Conservation (phyloP, 371 early-diverging fungal genomes). For the Zancudomyces culisetae region DNA sequence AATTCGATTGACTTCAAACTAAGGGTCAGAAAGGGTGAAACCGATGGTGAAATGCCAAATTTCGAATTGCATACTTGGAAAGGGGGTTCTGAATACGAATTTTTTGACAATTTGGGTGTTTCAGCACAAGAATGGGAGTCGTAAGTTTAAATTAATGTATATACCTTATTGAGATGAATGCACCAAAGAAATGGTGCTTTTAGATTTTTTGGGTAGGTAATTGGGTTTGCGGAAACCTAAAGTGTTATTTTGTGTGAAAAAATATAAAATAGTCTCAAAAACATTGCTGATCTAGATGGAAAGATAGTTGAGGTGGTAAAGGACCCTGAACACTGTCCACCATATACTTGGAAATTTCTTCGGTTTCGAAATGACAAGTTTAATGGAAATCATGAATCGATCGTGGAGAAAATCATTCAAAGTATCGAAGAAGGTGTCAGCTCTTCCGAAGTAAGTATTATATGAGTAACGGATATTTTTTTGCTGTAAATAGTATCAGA, state of each 20-base stretch:
- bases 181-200: not conserved
- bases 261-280: slow-evolving; percentile 5
- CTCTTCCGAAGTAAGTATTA: slow-evolving; percentile 35
- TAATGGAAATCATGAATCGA: slow-evolving; percentile 52
- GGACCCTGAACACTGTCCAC: slow-evolving; percentile 29
- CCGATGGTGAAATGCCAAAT: slow-evolving; percentile 23
- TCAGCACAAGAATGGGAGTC: slow-evolving; percentile 35
- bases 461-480: too few relatives aligned
- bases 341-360: slow-evolving; percentile 56
- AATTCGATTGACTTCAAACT: slow-evolving; percentile 92
- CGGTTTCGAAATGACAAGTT: slow-evolving; percentile 72
- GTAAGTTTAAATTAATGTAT: slow-evolving; percentile 4
- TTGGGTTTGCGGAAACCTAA: not conserved
- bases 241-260: not conserved
- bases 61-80: slow-evolving; percentile 37
- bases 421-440: slow-evolving; percentile 63
- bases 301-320: slow-evolving; percentile 49
- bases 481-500: too few relatives aligned
- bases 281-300: slow-evolving; percentile 24
- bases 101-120: slow-evolving; percentile 36
- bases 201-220: not conserved
- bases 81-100: slow-evolving; percentile 29
- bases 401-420: slow-evolving; percentile 43
- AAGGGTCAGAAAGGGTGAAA: slow-evolving; percentile 17
- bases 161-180: not conserved